Base-by-base conservation (phyloP, 768 basidiomycete genomes). In the Boletus edulis region DNA sequence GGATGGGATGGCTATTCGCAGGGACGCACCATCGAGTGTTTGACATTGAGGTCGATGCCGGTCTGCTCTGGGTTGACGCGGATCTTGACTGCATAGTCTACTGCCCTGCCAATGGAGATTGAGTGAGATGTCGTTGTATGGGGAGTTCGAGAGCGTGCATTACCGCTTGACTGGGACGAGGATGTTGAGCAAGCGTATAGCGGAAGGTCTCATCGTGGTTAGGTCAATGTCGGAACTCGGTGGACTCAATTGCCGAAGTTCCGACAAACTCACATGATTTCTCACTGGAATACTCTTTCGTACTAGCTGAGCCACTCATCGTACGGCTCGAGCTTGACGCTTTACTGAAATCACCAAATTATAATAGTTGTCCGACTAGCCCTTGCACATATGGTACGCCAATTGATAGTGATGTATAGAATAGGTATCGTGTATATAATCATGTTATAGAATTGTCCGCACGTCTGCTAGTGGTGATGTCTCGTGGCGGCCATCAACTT, bases 11-110 rank as follows among this genome's bases (percentile, higher is more conserved):
- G 20, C 10, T 4, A 14, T 22, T 35, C 39, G 32, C 37, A 13
- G 37, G 8, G 40, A 63, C 86, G 62, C 60, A 94, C 96, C 95
- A 99, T 98, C 2, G 94, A 95, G 75, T 99, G 97, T 80, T 99
- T 99, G 63, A 97, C 96, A 71, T 89, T 94, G 52, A 91, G 87
- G 78, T 99, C 96, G 40, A 99, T 85, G 14, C 94, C 97, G 35
- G 94, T 97, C 67, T 97, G 93, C 61, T 89, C 86, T 7, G 94
- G 83, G 69, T 96, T 96, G 47, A 99, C 93, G 49, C 96, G 90
- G 75, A 99, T 97, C 80, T 98, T 98, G 74, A 96, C 94, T 4
- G 94, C 89, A 84, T 91, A 99, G 76, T 98, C 97, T 49, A 99
- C 89, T 49, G 91, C 86, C 59, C 92, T 97, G 48, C 20, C 13